Conservation (phyloP, 164 flowering plant genomes). For the Magnolia changhungtana region DNA sequence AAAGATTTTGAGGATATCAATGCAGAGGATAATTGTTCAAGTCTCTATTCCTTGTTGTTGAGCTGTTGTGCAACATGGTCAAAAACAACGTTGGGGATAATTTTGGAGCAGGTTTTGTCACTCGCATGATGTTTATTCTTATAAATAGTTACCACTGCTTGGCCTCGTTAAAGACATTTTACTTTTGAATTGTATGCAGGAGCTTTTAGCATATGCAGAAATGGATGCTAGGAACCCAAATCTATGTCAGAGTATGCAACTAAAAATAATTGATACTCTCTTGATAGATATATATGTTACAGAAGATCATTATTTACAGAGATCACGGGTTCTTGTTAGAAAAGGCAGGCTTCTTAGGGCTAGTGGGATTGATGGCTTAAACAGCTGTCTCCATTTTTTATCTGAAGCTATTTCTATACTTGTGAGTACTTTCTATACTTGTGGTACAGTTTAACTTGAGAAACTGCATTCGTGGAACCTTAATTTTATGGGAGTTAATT, state of each 20-base stretch:
- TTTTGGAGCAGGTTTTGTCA: conserved; percentile 72
- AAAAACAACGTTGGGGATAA: conserved; percentile 31
- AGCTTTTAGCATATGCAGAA: conserved; percentile 69
- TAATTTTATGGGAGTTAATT: conserved; percentile 4
- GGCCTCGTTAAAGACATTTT: not conserved
- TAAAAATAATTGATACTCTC: conserved; percentile 48
- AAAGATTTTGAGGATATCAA: conserved; percentile 26
- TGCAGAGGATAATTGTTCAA: conserved; percentile 26
- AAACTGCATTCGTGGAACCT: not conserved
- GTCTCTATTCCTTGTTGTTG: conserved; percentile 44
- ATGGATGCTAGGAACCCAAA: conserved; percentile 30
- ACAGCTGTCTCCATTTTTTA: conserved; percentile 54
- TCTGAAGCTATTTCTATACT: conserved; percentile 62
- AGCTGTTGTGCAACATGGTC: conserved; percentile 27
- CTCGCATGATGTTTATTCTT: conserved; percentile 5
- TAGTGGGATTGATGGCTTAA: conserved; percentile 39
- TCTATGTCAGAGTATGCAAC: conserved; percentile 62
- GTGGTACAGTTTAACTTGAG: conserved; percentile 3
- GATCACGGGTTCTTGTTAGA: conserved; percentile 46
- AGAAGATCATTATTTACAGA: conserved; percentile 37
- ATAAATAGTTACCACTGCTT: not conserved
- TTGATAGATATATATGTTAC: conserved; percentile 46
- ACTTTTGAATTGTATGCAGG: conserved; percentile 37
- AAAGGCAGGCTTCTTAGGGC: conserved; percentile 53
- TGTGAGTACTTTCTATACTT: conserved; percentile 38